Evolutionary conservation across 169 alveolate species (phyloP).

Genomic region (Plasmodium inui): DNA sequence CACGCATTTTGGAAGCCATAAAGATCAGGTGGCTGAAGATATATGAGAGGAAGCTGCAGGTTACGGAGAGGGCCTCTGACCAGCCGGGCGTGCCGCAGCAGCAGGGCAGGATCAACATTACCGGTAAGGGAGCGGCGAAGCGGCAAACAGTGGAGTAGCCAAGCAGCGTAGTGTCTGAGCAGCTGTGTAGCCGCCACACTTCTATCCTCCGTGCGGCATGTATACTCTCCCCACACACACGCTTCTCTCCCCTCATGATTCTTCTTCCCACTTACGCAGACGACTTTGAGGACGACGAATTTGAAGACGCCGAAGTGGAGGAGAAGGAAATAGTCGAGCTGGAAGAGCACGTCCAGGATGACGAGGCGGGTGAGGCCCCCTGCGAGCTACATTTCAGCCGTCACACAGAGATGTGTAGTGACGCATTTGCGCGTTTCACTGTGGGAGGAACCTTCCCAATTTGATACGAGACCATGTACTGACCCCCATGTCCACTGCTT

Average conservation of each 20-base stretch:
- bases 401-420: background rate
- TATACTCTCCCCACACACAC: background rate
- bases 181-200: no score
- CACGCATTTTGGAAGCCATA: constrained; percentile 50
- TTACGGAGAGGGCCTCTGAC: background rate
- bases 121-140: background rate
- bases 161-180: no score
- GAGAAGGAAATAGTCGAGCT: constrained; percentile 38
- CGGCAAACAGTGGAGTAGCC: background rate
- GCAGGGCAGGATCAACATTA: background rate
- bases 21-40: constrained; percentile 53
- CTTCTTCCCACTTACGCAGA: background rate
- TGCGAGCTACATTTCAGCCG: background rate
- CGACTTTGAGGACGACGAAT: constrained; percentile 65
- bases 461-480: background rate
- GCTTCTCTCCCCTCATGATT: background rate
- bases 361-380: background rate
- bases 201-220: background rate
- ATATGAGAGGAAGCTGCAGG: constrained; percentile 30
- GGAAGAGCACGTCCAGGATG: background rate
- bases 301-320: constrained; percentile 72
- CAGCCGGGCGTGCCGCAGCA: background rate
- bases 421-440: background rate
- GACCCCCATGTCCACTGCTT: background rate
- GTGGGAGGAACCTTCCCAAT: no score